These are phyloP conservation scores for Saccharomyces eubayanus DNA, from an alignment of 805 yeast genomes.

Conservation along the genomic window DNA sequence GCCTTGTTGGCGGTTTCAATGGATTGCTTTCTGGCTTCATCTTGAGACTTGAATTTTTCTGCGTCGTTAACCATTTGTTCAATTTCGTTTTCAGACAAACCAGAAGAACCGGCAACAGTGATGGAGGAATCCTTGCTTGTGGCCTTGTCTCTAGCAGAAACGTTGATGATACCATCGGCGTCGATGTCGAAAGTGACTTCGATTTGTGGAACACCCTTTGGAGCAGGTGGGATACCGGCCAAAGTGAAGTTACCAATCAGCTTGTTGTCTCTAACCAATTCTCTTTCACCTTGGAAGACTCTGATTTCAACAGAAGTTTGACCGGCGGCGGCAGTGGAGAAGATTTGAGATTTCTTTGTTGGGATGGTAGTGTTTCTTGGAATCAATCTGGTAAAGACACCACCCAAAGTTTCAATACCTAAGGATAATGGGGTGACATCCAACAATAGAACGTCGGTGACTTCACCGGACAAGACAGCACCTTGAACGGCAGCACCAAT, in stretches of 20 bases:
- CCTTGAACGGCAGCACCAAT: slow-evolving; percentile 98
- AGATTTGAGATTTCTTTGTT: slow-evolving; percentile 91
- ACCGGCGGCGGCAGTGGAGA: slow-evolving; percentile 94
- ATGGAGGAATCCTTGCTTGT: slow-evolving; percentile 90
- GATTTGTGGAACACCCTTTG: slow-evolving; percentile 78
- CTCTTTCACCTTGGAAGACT: slow-evolving; percentile 99
- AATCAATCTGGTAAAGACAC: slow-evolving; percentile 86
- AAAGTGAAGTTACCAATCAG: slow-evolving; percentile 93
- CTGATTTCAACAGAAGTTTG: slow-evolving; percentile 95
- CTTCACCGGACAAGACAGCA: slow-evolving; percentile 92
- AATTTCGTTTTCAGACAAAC: slow-evolving; percentile 81
- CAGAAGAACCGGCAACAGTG: slow-evolving; percentile 94
- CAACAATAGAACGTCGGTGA: slow-evolving; percentile 78
- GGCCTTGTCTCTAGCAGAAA: slow-evolving; percentile 87
- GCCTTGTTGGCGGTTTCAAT: slow-evolving; percentile 75
- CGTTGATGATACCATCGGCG: slow-evolving; percentile 96
- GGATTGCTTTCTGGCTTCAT: slow-evolving; percentile 75
- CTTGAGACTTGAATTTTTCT: slow-evolving; percentile 80
- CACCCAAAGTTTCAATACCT: slow-evolving; percentile 97
- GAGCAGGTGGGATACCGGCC: slow-evolving; percentile 81
- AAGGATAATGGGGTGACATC: slow-evolving; percentile 83
- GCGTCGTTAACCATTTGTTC: slow-evolving; percentile 89
- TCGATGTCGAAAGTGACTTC: slow-evolving; percentile 91
- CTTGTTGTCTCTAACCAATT: slow-evolving; percentile 94
- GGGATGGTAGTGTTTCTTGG: slow-evolving; percentile 93